phyloP scores from a whole-genome alignment of 2,329 filamentous ascomycete genomes.

The Neofusicoccum sp. region DNA sequence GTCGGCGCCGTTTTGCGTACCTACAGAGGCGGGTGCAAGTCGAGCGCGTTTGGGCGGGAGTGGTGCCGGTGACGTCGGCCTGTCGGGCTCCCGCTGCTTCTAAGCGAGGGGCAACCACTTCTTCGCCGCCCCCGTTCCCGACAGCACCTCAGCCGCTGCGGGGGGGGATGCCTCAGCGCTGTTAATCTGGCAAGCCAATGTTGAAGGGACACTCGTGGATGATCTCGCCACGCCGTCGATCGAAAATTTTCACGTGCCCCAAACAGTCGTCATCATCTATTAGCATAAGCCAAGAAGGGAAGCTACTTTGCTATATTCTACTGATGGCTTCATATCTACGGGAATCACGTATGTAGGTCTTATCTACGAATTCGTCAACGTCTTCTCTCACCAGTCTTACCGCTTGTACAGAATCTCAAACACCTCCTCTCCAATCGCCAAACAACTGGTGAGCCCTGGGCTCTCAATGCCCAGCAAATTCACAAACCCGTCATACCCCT shows the following conservation, averaged over 20 bases:
- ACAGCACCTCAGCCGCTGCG: not conserved
- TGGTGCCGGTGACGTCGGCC: slow-evolving; percentile 14
- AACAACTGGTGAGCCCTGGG: slow-evolving; percentile 81
- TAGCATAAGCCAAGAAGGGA: too few species aligned
- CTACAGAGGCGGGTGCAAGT: slow-evolving; percentile 11
- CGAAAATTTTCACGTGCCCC: too few species aligned
- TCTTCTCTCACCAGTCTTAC: not conserved
- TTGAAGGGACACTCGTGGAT: too few species aligned
- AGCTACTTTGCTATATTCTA: too few species aligned
- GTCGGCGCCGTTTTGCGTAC: slow-evolving; percentile 15
- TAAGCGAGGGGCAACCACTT: slow-evolving; percentile 19
- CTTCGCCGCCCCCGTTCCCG: not conserved
- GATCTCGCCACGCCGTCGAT: too few species aligned
- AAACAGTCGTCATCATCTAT: too few species aligned
- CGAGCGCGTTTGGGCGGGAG: slow-evolving; percentile 9
- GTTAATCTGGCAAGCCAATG: not conserved
- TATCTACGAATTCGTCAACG: not conserved
- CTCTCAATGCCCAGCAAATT: slow-evolving; percentile 94
- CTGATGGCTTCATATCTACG: too few species aligned
- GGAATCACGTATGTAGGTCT: too few species aligned
- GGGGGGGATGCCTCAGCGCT: not conserved
- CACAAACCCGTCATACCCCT: slow-evolving; percentile 79
- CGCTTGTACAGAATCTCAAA: slow-evolving; percentile 54
- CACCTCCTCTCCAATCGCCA: slow-evolving; percentile 85
- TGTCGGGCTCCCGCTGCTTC: slow-evolving; percentile 12